Base-by-base conservation (phyloP, 23 red algal genomes). In the Chondrus crispus region DNA sequence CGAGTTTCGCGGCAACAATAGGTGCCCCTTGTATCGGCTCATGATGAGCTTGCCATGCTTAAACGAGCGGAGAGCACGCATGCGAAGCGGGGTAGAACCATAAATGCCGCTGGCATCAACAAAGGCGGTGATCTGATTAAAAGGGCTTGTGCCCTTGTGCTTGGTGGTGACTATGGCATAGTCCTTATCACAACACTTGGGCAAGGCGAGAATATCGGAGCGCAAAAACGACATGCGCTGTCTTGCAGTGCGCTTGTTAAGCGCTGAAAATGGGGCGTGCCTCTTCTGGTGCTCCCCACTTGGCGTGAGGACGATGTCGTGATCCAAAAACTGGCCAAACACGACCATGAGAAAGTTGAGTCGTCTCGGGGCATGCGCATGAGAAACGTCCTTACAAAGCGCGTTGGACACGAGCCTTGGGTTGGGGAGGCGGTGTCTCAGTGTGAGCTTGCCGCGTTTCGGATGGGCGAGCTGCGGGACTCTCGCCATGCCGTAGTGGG, bases 281-380 rank as follows among this genome's bases (percentile, higher is more conserved):
- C 26, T 38, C 38, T 38, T 48, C 13, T 38, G 26, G n/a, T 26
- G 16, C 18, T 78, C 51, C 38, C 87, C 87, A n/a, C 60, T 66
- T 32, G 90, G 90, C 16, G 90, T 93, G 44, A 93, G 90, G 3
- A 79, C 90, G n/a, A 93, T 51, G 66, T 93, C 90, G 48, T 93
- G 90, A 54, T 93, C 90, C 49, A 93, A 58, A 64, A 85, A 93
- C 71, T 93, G 90, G 32, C 90, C 90, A 44, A 85, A 93, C 62
- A 90, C 22, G 37, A 90, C 72, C 48, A 90, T 39, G 52, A 90
- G 11, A 45, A 81, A 64, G 62, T 80, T 90, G n/a, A 79, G 33
- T 2, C 64, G 62, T 20, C 60, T 63, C 9, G 48, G 50, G 26
- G 69, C 87, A 50, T 49, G 9, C 20, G 42, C 64, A 19, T 68